phyloP scores from a whole-genome alignment of 805 yeast species.

The Pichia manshurica region DNA sequence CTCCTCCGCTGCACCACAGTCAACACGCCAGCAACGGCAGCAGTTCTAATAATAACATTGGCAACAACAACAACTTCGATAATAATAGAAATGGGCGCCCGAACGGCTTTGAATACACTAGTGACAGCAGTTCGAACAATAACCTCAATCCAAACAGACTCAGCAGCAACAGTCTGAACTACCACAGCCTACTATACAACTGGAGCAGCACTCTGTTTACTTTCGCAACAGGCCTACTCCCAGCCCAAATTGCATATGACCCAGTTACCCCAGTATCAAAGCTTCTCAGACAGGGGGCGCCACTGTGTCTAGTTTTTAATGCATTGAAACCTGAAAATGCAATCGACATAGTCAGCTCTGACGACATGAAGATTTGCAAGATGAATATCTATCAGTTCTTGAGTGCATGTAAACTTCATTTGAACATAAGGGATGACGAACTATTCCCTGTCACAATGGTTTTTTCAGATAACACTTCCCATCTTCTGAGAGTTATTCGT shows the following conservation, averaged over 20 bases:
- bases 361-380: slow-evolving; percentile 79
- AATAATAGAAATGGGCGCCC: not conserved
- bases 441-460: slow-evolving; percentile 88
- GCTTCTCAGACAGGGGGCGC: slow-evolving; percentile 86
- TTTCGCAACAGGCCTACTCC: slow-evolving; percentile 71
- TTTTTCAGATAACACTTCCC: slow-evolving; percentile 75
- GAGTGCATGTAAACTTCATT: slow-evolving; percentile 72
- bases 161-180: not conserved
- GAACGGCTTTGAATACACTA: not conserved
- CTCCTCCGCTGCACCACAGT: not conserved
- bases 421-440: slow-evolving; percentile 71
- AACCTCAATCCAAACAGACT: not conserved
- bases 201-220: slow-evolving; percentile 45
- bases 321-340: slow-evolving; percentile 47
- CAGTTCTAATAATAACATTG: not conserved
- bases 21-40: not conserved
- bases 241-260: slow-evolving; percentile 70
- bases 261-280: slow-evolving; percentile 91
- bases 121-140: not conserved
- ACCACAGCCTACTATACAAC: slow-evolving; percentile 12
- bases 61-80: not conserved
- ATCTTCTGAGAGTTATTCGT: slow-evolving; percentile 64
- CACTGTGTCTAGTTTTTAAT: slow-evolving; percentile 81
- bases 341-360: slow-evolving; percentile 60
- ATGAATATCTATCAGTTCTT: slow-evolving; percentile 86